Conservation (phyloP, 164 flowering plant genomes). For the Pachysandra terminalis region DNA sequence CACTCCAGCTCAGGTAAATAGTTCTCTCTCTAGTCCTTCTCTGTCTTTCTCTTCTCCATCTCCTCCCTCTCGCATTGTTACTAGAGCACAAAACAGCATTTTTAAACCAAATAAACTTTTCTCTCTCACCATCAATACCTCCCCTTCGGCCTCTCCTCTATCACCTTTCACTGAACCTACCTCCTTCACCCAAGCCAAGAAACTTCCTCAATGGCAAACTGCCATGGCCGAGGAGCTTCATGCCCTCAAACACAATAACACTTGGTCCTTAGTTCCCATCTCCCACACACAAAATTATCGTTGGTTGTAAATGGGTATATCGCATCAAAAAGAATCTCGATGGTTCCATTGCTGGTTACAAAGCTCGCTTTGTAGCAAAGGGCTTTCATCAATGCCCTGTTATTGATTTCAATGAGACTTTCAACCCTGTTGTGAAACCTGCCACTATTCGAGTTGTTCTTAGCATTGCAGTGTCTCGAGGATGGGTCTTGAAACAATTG, state of each 20-base stretch:
- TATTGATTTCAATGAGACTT: too few species aligned
- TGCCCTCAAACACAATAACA: neutral
- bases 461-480: too few species aligned
- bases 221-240: constrained; percentile 1
- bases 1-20: neutral
- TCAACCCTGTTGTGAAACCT: too few species aligned
- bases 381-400: too few species aligned
- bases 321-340: too few species aligned
- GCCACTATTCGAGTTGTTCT: too few species aligned
- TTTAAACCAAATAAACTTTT: neutral
- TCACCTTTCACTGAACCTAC: constrained; percentile 1
- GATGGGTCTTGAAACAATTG: too few species aligned
- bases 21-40: neutral
- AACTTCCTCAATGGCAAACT: neutral
- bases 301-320: too few species aligned
- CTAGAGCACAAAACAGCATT: neutral
- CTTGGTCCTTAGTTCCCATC: constrained; percentile 1
- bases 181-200: neutral
- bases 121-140: neutral
- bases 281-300: neutral
- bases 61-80: neutral
- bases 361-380: too few species aligned
- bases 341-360: too few species aligned
- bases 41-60: neutral
- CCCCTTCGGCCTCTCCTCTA: too few species aligned